Evolutionary conservation across 208 protist species (phyloP), one percentile per base, ranked within the genome.

Genomic region (Crithidia bombi): DNA sequence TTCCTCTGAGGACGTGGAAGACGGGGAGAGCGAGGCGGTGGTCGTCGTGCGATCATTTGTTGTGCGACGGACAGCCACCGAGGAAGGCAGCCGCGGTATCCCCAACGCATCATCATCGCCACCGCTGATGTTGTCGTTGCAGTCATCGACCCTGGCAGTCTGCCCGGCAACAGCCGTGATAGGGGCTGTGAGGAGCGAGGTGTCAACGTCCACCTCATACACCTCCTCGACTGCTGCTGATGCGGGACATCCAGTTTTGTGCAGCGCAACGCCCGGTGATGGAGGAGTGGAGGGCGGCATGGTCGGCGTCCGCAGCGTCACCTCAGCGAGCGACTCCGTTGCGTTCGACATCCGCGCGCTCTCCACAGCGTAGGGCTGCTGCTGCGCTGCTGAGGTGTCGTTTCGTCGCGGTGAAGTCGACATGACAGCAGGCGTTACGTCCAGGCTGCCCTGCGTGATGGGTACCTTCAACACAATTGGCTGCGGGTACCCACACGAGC

Each of bases 401-500:
- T 43, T 7, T 43, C 10, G 38, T 43, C 14, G 38, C 38, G 38
- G 38, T 43, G 38, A 43, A 43, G 14, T 14, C 14, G 38, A 43
- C 38, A 43, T 17, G 38, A 14, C 38, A 14, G 44, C 3, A 23
- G 30, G 54, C 19, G 33, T 2, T 25, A 25, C 38, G 25, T 19
- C 9, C 14, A 21, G 23, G 17, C 9, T 47, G 4, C 56, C 36
- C 14, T 62, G 56, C n/a, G 38, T 43, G 14, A 68, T 17, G 0
- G 58, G 63, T 17, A 65, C 44, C 25, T 65, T 63, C 17, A 75
- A 14, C 6, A 58, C 43, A 5, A 69, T 54, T 12, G 36, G 70
- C 55, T 54, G 49, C 23, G 61, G 70, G 38, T 75, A 54, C 15
- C 61, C 52, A 32, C 69, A 75, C 33, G 59, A 68, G 41, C 61